Base-by-base conservation (phyloP, 257 asterid genomes). In the Capsicum chinense region DNA sequence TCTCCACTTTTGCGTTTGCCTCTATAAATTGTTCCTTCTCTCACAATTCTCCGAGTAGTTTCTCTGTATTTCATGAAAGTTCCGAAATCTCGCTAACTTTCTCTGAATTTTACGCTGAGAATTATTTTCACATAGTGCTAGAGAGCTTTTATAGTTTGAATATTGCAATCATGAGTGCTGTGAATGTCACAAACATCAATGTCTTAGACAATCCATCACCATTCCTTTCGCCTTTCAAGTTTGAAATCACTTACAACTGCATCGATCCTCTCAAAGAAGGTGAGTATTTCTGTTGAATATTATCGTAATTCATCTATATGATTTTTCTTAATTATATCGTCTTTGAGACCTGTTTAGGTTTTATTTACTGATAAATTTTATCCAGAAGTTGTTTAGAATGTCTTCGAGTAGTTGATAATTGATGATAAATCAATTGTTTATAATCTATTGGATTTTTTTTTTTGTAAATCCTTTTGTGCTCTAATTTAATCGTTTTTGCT, bases 211-310 rank as follows among this genome's bases (percentile, higher is more conserved):
- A 97, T 90, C 99, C 99, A 85, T 93, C 98, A 83, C 88, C 97
- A 86, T 97, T 97, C 87, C 82, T 86, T 14, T 57, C 95, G 66
- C 98, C 98, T 17, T 93, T 97, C 84, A 95, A 93, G 96, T 97
- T 97, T 87, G 99, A 97, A 85, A 93, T 96, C 91, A 93, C 99
- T 17, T 97, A 97, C 85, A 98, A 97, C 83, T 95, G 98, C 83
- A 96, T 97, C n/a, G 59, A 92, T 70, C 60, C 98, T 87, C 98
- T 97, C 83, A 89, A 89, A 85, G 99, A 97, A 84, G 99, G 98
- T 96, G 90, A 84, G 21, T 62, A 37, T 74, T 74, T 19, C 59
- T 21, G 80, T 74, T 74, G 62, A 74, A 14, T 78, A 3, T 7
- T 78, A 39, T 69, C 33, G 82, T 54, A 62, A 47, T 26, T 6